Conservation (phyloP, 2,329 filamentous ascomycete genomes). For the Calonectria pseudoreteaudii region DNA sequence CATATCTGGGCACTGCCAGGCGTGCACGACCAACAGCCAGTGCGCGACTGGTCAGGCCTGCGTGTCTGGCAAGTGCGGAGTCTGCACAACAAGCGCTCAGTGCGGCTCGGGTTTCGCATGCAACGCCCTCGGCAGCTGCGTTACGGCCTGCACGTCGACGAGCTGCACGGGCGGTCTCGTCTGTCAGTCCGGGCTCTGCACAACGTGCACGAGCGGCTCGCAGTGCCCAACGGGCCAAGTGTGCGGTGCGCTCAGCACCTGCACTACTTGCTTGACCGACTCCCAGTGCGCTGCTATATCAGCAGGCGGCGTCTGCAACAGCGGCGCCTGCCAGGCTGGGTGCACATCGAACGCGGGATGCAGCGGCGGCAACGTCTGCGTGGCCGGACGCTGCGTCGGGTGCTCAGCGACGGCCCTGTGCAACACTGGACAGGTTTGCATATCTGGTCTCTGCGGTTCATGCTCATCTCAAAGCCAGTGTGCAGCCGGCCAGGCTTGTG, state of each 20-base stretch:
- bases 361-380: conserved; percentile 13
- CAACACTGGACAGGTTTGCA: background rate
- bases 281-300: conserved; percentile 3
- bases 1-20: conserved; percentile 7
- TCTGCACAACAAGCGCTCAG: conserved; percentile 16
- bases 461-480: conserved; percentile 4
- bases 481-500: background rate
- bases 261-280: conserved; percentile 11
- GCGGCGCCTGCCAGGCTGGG: conserved; percentile 14
- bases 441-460: background rate
- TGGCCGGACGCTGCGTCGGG: background rate
- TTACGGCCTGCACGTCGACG: conserved; percentile 10
- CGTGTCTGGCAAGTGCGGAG: conserved; percentile 4
- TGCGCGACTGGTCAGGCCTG: conserved; percentile 18
- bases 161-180: conserved; percentile 11
- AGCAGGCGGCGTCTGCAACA: conserved; percentile 8
- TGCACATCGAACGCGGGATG: conserved; percentile 10
- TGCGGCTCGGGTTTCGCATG: conserved; percentile 15
- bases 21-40: background rate
- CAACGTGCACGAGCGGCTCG: conserved; percentile 2
- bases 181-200: conserved; percentile 16
- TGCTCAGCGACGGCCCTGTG: conserved; percentile 7
- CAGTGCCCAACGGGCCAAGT: conserved; percentile 28
- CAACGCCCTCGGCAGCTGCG: background rate
- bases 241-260: conserved; percentile 7